Conservation (phyloP, 306 rosid species). For the Cercis canadensis region DNA sequence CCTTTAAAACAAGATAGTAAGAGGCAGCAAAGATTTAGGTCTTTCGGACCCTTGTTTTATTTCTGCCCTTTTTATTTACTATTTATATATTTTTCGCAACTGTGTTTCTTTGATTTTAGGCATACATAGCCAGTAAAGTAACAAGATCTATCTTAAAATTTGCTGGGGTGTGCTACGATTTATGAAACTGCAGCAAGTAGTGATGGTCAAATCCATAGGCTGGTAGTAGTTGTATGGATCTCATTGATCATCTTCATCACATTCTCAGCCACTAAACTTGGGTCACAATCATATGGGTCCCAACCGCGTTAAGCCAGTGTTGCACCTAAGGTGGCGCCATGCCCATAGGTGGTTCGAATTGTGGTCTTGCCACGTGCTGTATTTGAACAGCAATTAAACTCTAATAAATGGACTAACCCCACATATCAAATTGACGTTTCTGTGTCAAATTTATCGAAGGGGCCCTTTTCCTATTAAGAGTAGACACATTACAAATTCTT, state of each 20-base stretch:
- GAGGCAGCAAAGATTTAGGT: constrained; percentile 41
- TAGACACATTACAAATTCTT: constrained; percentile 31
- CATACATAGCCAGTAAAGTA: not conserved
- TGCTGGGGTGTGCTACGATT: constrained; percentile 14
- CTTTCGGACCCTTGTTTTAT: constrained; percentile 39
- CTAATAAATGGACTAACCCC: constrained; percentile 56
- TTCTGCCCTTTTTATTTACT: not conserved
- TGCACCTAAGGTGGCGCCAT: constrained; percentile 22
- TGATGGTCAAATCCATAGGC: constrained; percentile 27
- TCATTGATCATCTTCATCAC: constrained; percentile 1
- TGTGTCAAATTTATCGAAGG: constrained; percentile 23
- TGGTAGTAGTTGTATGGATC: constrained; percentile 48
- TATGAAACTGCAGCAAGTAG: not conserved
- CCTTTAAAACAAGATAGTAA: constrained; percentile 33
- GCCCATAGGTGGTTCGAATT: constrained; percentile 23
- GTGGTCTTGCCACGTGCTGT: constrained; percentile 43
- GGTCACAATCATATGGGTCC: constrained; percentile 37
- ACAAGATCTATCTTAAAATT: constrained; percentile 21
- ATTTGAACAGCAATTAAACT: constrained; percentile 19
- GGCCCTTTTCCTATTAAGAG: constrained; percentile 4
- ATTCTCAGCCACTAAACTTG: constrained; percentile 37
- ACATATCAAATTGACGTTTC: constrained; percentile 38
- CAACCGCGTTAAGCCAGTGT: constrained; percentile 33
- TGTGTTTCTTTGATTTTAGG: constrained; percentile 3
- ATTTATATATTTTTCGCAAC: constrained; percentile 19